Evolutionary conservation across 176 grass and related monocot species (phyloP), one percentile per base, ranked within the genome.

Genomic region (Calamus simplicifolius): DNA sequence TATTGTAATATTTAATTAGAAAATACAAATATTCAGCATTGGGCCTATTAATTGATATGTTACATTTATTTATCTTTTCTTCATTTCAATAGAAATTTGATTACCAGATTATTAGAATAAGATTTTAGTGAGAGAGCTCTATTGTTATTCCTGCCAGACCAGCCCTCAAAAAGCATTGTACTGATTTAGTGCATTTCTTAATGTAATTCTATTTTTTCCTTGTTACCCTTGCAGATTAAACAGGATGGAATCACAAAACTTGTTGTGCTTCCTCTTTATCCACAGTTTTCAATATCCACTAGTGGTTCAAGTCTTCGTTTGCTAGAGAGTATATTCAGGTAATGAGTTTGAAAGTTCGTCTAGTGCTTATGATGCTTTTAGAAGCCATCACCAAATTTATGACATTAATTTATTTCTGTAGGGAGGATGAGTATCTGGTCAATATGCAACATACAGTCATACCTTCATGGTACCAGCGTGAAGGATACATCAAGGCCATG

Each of bases 391-490:
- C 15, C 51, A 17, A 8, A 52, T 38, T 35, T 62, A 31, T 52
- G 26, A 56, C 21, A 53, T 73, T 43, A 25, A 59, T 65, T 76
- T 73, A 7, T 61, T 77, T 27, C n/a, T 66, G 56, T 52, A 98
- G 93, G 73, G 93, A 98, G 81, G 93, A 98, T 55, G 87, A 91
- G 48, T 98, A 98, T 81, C 71, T 92, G 52, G 87, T 98, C 26
- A 98, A 98, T 69, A 98, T 98, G 93, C 93, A 98, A 73, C 93
- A 98, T 70, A 98, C 93, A 19, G 93, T 98, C 57, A 98, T 98
- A 80, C 93, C 93, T 72, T 98, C 93, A 4, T 98, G 93, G 93
- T 98, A 98, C 69, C 93, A 98, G 57, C 87, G 93, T 61, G 93
- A 98, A 80, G 93, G 93, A 75, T 98, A 98, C 61, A 88, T 98